Evolutionary conservation across 371 early-diverging fungal genomes (phyloP).

Genomic region (Blyttiomyces sp.): DNA sequence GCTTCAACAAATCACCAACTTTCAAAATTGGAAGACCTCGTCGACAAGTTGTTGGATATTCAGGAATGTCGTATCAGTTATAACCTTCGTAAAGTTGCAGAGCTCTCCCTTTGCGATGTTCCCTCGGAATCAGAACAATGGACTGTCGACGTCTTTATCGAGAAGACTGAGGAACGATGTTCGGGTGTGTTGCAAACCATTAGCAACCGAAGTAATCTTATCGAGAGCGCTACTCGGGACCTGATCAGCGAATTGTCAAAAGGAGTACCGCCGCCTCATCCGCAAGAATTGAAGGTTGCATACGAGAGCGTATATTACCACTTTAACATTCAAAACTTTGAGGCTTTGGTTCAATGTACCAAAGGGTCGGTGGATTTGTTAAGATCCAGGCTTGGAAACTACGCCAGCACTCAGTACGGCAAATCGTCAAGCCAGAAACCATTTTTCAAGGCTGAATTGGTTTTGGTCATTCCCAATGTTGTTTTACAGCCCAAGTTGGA

Average conservation of each 20-base stretch:
- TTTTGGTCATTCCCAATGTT: slow-evolving; percentile 56
- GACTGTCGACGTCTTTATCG: slow-evolving; percentile 56
- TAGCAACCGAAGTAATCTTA: slow-evolving; percentile 52
- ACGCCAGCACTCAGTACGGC: slow-evolving; percentile 52
- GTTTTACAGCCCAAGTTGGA: slow-evolving; percentile 61
- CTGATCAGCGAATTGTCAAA: slow-evolving; percentile 48
- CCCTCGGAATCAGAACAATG: slow-evolving; percentile 57
- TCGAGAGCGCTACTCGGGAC: slow-evolving; percentile 55
- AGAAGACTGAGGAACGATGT: slow-evolving; percentile 52
- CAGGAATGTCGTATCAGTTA: slow-evolving; percentile 51
- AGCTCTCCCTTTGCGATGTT: slow-evolving; percentile 49
- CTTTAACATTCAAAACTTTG: slow-evolving; percentile 55
- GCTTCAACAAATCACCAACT: slow-evolving; percentile 42
- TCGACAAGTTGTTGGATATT: slow-evolving; percentile 57
- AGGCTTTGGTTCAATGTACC: slow-evolving; percentile 56
- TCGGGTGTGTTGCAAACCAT: slow-evolving; percentile 41
- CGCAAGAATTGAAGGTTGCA: slow-evolving; percentile 45
- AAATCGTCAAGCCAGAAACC: slow-evolving; percentile 48
- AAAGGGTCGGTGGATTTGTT: slow-evolving; percentile 56
- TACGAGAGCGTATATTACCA: slow-evolving; percentile 56
- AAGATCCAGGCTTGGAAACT: slow-evolving; percentile 50
- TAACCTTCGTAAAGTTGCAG: slow-evolving; percentile 47
- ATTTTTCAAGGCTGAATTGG: slow-evolving; percentile 57
- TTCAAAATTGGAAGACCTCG: slow-evolving; percentile 50
- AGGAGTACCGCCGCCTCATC: slow-evolving; percentile 34